Evolutionary conservation across 805 yeast genomes (phyloP), one percentile per base, ranked within the genome.

Genomic region (Ogataea salicorniae): DNA sequence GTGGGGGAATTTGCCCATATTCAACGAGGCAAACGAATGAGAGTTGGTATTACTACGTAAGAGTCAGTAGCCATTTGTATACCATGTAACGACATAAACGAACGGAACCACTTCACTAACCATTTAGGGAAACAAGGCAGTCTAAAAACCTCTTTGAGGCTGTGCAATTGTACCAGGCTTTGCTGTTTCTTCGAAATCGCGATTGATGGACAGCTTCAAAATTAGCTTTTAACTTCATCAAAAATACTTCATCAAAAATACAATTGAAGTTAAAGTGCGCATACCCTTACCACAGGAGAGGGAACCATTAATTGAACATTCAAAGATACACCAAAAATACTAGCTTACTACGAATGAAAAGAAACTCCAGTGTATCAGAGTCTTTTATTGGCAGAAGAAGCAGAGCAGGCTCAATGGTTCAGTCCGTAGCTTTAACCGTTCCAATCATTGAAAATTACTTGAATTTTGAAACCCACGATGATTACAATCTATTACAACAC

Each of bases 391-490:
- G 57, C 17, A 50, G 62, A 45, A 70, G 64, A 47, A 70, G 73
- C 7, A 70, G 89, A 58, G 73, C 83, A 46, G 75, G 77, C 49
- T 83, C 90, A 2, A 75, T 82, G 50, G 88, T 83, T 1, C 80
- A 80, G 43, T 65, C 70, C 31, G 81, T 83, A 41, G 89, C 89
- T 0, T 63, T 73, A 39, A 77, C 75, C 34, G 71, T 74, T 9
- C 81, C 83, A 2, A 64, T 66, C 18, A 52, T 62, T 2, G 70
- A 71, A 23, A 66, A 47, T 29, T 47, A 42, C 37, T 34, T 54
- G 20, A 46, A 34, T 23, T 11, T 46, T 15, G 55, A 46, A 17
- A 17, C 34, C 6, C 41, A 41, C 9, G 35, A 34, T 31, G 45
- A 22, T 14, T 5, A 9, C 15, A 15, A 23, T n/a, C 13, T 26